Base-by-base conservation (phyloP, 768 basidiomycete species). In the Agaricus subrufescens region DNA sequence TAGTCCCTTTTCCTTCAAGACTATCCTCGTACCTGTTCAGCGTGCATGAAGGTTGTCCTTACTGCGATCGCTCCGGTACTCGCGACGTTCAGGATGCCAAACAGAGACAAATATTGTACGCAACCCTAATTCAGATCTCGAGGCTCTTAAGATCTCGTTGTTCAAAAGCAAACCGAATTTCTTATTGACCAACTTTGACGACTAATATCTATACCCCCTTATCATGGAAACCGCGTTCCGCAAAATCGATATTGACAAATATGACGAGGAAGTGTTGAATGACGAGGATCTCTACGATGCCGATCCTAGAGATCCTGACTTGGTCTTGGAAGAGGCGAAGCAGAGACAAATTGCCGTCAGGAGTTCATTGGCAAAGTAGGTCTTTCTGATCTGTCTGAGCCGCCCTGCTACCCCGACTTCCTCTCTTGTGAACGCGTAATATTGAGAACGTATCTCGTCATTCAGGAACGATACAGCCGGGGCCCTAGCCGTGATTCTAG, bases 181-280 rank as follows among this genome's bases (percentile, higher is more conserved):
- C 34, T 11, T 34, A 11, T 34, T 34, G 34, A 34, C 34, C 34
- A 7, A 34, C 11, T 34, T 34, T 8, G 11, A 34, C 34, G 34
- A 7, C 5, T 34, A 34, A 4, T 34, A 34, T 34, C 34, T 34
- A 34, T 34, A 34, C 34, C 34, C 34, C 11, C 34, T 34, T 8
- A 19, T 19, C 19, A 78, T 77, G 75, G 77, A 79, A 47, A 67
- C 67, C 58, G 83, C 85, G 51, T 97, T 94, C 72, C 80, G 95
- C 63, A 95, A 94, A 73, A 93, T 97, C 73, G 87, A 98, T 74
- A 88, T 98, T 66, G 96, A 98, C 74, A 79, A 75, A 40, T 92
- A 85, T 73, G 96, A 98, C 67, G 96, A 98, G 69, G 96, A 98
- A 64, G 81, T 85, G 25, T 72, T 98, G 6, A 81, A 86, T 45